These are phyloP conservation scores for Umbellularia californica DNA, from an alignment of 164 flowering plant genomes.

Conservation along the genomic window DNA sequence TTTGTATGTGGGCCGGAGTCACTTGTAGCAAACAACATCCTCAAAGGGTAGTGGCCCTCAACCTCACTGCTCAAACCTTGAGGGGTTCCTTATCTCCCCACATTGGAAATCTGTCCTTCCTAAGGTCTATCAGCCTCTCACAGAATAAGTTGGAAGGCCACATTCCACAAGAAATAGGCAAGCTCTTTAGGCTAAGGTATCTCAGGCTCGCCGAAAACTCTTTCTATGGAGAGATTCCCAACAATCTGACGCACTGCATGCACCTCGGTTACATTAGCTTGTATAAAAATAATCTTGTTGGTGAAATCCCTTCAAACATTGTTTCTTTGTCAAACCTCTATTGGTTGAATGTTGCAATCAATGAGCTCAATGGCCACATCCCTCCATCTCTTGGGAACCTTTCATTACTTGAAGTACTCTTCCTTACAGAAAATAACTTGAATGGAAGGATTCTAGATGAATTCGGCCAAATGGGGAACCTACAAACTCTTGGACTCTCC, in stretches of 20 bases:
- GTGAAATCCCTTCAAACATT: background rate
- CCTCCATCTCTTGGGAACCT: conserved; percentile 13
- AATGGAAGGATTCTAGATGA: conserved; percentile 17
- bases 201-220: conserved; percentile 31
- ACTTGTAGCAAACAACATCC: conserved; percentile 15
- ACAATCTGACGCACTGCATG: conserved; percentile 13
- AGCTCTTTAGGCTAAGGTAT: conserved; percentile 22
- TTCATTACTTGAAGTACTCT: background rate
- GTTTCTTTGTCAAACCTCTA: no score
- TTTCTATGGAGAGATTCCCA: conserved; percentile 30
- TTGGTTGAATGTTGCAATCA: background rate
- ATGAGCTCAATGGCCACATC: conserved; percentile 3
- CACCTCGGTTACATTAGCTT: conserved; percentile 11
- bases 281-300: background rate
- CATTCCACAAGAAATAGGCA: conserved; percentile 28
- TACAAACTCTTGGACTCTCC: conserved; percentile 1
- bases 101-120: conserved; percentile 40
- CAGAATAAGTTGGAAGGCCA: conserved; percentile 27
- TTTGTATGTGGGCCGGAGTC: conserved; percentile 37
- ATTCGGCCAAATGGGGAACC: conserved; percentile 7
- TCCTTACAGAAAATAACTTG: background rate
- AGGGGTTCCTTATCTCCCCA: conserved; percentile 30
- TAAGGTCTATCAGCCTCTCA: conserved; percentile 28
- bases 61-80: conserved; percentile 13
- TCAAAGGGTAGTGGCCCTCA: conserved; percentile 19